Evolutionary conservation across 352 stramenopile species (phyloP).

Genomic region (Phytophthora litchii): DNA sequence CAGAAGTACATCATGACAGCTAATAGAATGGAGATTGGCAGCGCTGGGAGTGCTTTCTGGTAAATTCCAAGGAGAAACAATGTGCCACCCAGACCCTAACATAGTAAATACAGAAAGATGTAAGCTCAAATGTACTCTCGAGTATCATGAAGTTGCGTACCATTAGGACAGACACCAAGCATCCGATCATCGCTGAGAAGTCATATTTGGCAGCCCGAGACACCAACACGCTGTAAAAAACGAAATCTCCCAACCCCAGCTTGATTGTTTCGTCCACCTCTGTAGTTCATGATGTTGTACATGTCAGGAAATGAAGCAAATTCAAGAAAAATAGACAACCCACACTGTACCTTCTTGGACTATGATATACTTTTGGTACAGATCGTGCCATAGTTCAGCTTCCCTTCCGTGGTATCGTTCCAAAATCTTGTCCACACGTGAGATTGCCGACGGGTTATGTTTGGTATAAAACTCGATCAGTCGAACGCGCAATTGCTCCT

Average conservation of each 20-base stretch:
- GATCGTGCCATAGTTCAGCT: slow-evolving; percentile 75
- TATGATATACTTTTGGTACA: slow-evolving; percentile 75
- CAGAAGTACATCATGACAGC: slow-evolving; percentile 84
- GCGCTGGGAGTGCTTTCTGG: slow-evolving; percentile 94
- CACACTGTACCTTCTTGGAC: slow-evolving; percentile 51
- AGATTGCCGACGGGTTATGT: slow-evolving; percentile 67
- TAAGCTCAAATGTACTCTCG: slow-evolving; percentile 6
- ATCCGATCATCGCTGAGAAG: slow-evolving; percentile 95
- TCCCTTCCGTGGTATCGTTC: slow-evolving; percentile 78
- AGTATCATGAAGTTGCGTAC: slow-evolving; percentile 32
- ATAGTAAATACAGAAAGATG: slow-evolving; percentile 3
- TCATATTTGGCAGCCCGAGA: slow-evolving; percentile 96
- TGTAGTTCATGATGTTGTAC: slow-evolving; percentile 15
- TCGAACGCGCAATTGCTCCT: slow-evolving; percentile 42
- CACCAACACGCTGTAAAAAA: slow-evolving; percentile 99
- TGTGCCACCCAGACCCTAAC: slow-evolving; percentile 91
- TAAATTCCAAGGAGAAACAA: slow-evolving; percentile 96
- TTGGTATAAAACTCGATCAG: slow-evolving; percentile 73
- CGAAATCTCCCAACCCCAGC: slow-evolving; percentile 98
- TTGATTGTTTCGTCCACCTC: slow-evolving; percentile 91
- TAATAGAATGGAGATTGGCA: slow-evolving; percentile 95
- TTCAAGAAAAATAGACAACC: neutral
- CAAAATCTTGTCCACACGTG: slow-evolving; percentile 75
- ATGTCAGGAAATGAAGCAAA: slow-evolving; percentile 12
- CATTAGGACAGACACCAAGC: slow-evolving; percentile 94